These are phyloP conservation scores for Ceratobasidium papillatum DNA, from an alignment of 1,284 basidiomycete species.

Conservation along the genomic window DNA sequence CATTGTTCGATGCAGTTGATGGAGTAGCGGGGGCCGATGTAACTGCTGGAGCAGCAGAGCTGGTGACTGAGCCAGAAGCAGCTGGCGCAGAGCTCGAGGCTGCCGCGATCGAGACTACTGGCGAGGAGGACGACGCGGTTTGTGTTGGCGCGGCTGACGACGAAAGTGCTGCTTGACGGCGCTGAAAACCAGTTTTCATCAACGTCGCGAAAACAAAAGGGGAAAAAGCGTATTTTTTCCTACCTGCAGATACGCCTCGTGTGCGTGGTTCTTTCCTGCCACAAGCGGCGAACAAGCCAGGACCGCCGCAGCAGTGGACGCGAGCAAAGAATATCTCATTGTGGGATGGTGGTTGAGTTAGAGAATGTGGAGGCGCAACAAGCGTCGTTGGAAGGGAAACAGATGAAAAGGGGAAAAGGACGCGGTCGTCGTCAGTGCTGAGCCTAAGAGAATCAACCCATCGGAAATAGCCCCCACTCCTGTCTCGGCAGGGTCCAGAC, in stretches of 20 bases:
- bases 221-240: not conserved
- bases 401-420: not conserved
- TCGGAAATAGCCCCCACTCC: not conserved
- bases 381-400: slow-evolving; percentile 24
- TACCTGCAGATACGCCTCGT: slow-evolving; percentile 32
- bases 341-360: not conserved
- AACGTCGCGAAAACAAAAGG: not conserved
- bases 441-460: not conserved
- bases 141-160: slow-evolving; percentile 16
- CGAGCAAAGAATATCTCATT: slow-evolving; percentile 29
- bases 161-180: slow-evolving; percentile 16
- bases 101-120: not conserved
- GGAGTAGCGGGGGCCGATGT: slow-evolving; percentile 37
- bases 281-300: not conserved
- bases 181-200: not conserved
- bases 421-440: slow-evolving; percentile 1
- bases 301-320: slow-evolving; percentile 12
- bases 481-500: slow-evolving; percentile 11
- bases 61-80: slow-evolving; percentile 10
- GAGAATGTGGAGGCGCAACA: slow-evolving; percentile 10
- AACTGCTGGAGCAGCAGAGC: not conserved
- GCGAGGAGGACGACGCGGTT: not conserved
- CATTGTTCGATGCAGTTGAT: slow-evolving; percentile 35
- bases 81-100: not conserved
- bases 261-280: slow-evolving; percentile 23